Conservation (phyloP, 352 stramenopile species). For the Phytopythium vexans region DNA sequence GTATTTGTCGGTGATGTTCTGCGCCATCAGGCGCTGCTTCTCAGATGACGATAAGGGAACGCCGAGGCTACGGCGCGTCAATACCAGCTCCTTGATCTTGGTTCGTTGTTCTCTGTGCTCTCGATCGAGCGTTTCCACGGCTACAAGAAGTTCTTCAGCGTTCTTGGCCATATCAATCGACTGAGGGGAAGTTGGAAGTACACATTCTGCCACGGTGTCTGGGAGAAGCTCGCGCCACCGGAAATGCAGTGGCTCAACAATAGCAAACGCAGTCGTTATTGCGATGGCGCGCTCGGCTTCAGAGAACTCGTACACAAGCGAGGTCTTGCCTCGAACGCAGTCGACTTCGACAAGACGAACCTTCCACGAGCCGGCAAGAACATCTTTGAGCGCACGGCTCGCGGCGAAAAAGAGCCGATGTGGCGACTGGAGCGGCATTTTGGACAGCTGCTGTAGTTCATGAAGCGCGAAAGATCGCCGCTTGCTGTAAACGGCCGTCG, state of each 20-base stretch:
- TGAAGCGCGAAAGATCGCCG: conserved; percentile 46
- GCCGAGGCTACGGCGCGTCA: background rate
- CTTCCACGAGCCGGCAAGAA: conserved; percentile 55
- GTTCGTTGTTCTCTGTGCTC: conserved; percentile 4
- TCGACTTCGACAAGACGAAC: conserved; percentile 53
- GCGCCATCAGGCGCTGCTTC: conserved; percentile 19
- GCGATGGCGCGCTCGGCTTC: conserved; percentile 28
- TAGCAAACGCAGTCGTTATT: conserved; percentile 13
- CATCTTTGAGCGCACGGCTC: conserved; percentile 35
- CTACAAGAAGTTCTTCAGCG: background rate
- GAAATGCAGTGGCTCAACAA: conserved; percentile 36
- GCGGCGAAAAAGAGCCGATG: conserved; percentile 50
- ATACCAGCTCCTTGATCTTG: conserved; percentile 4
- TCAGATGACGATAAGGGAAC: conserved; percentile 11
- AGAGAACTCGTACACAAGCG: conserved; percentile 50
- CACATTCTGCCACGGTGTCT: conserved; percentile 39
- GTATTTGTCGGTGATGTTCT: conserved; percentile 24
- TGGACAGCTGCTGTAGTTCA: conserved; percentile 30
- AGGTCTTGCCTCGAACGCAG: conserved; percentile 39
- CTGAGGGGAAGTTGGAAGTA: background rate
- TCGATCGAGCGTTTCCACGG: background rate
- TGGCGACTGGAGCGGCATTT: conserved; percentile 45
- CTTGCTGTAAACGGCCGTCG: conserved; percentile 58
- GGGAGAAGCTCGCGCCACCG: conserved; percentile 41
- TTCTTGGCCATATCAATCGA: background rate